phyloP scores from a whole-genome alignment of 805 yeast species.

The Candida sithepensis region DNA sequence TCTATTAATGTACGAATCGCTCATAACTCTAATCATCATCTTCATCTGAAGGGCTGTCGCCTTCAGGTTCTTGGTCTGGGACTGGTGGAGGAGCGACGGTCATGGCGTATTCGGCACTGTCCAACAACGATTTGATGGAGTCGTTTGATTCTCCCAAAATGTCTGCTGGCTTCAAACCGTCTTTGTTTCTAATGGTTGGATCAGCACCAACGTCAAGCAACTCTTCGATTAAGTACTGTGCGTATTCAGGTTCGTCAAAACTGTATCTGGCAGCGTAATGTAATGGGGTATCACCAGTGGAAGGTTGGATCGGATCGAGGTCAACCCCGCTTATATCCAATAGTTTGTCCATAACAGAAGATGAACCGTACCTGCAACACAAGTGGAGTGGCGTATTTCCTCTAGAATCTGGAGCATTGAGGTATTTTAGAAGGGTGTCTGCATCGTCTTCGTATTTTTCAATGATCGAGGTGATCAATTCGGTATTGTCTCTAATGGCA shows the following conservation, averaged over 20 bases:
- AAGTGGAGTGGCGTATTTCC: constrained; percentile 82
- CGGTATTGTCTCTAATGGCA: constrained; percentile 83
- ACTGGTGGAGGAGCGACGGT: constrained; percentile 23
- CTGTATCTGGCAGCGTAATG: constrained; percentile 81
- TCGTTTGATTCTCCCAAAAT: constrained; percentile 50
- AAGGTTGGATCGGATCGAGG: constrained; percentile 70
- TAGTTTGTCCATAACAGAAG: constrained; percentile 77
- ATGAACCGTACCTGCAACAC: constrained; percentile 77
- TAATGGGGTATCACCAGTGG: constrained; percentile 83
- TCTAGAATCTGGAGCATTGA: constrained; percentile 71
- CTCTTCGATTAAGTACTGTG: constrained; percentile 70
- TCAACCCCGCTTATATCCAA: constrained; percentile 89
- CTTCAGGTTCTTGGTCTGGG: constrained; percentile 31
- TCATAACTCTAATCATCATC: constrained; percentile 5
- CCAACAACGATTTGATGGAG: constrained; percentile 58
- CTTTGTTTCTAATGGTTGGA: constrained; percentile 56
- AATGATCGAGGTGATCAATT: constrained; percentile 59
- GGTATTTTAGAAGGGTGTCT: constrained; percentile 39
- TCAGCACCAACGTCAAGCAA: constrained; percentile 91
- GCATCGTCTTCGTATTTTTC: constrained; percentile 30
- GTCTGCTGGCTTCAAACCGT: constrained; percentile 73
- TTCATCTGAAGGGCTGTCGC: constrained; percentile 30
- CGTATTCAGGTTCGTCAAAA: constrained; percentile 79
- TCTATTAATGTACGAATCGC: not conserved
- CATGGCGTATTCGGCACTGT: constrained; percentile 80